phyloP scores from a whole-genome alignment of 2,329 filamentous ascomycete genomes.

The Calonectria pteridis region DNA sequence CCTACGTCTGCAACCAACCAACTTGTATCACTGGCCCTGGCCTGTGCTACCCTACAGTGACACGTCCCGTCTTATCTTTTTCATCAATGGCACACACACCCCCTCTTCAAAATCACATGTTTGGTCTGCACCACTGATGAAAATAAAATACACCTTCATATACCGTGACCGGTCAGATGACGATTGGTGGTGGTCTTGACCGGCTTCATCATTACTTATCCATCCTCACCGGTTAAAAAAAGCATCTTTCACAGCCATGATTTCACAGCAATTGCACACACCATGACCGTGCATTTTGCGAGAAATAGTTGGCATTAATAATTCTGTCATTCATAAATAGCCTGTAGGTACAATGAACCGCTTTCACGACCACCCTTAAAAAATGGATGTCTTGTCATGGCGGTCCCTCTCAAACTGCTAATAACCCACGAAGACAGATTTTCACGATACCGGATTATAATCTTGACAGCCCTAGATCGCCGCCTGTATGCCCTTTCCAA shows the following conservation, averaged over 20 bases:
- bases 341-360: slow-evolving; percentile 38
- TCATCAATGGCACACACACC: slow-evolving; percentile 9
- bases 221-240: too few relatives aligned
- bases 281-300: not conserved
- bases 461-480: slow-evolving; percentile 40
- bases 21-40: not conserved
- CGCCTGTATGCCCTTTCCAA: slow-evolving; percentile 40
- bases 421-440: slow-evolving; percentile 38
- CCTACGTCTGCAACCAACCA: slow-evolving; percentile 6
- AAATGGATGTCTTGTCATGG: slow-evolving; percentile 26
- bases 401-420: slow-evolving; percentile 24
- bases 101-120: slow-evolving; percentile 5
- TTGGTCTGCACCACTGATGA: not conserved
- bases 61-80: slow-evolving; percentile 23
- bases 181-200: not conserved
- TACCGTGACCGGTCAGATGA: not conserved
- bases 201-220: not conserved
- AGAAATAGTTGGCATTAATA: slow-evolving; percentile 29
- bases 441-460: slow-evolving; percentile 35
- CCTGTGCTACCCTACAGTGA: slow-evolving; percentile 19
- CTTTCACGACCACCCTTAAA: slow-evolving; percentile 21
- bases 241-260: not conserved
- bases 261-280: not conserved
- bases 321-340: slow-evolving; percentile 45
- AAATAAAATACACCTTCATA: not conserved